These are phyloP conservation scores for Dryas integrifolia DNA, from an alignment of 331 rosid species.

Conservation along the genomic window DNA sequence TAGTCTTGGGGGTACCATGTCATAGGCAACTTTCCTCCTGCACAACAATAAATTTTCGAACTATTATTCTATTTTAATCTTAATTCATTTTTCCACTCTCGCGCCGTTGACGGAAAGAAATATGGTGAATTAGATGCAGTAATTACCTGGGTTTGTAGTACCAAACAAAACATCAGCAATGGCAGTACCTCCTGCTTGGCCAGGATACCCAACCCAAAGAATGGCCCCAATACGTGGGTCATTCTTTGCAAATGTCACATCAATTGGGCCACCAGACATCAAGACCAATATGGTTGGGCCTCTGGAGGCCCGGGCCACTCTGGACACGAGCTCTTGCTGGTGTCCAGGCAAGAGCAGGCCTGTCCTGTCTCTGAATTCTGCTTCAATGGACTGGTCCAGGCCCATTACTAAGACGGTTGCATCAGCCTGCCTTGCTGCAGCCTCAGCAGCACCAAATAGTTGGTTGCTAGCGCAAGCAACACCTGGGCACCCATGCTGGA, in stretches of 20 bases:
- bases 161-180: constrained; percentile 87
- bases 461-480: constrained; percentile 50
- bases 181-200: constrained; percentile 95
- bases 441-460: constrained; percentile 51
- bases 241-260: constrained; percentile 62
- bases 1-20: constrained; percentile 89
- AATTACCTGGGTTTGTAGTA: constrained; percentile 63
- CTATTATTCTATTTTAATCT: no score
- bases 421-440: constrained; percentile 51
- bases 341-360: constrained; percentile 62
- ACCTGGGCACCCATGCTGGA: constrained; percentile 52
- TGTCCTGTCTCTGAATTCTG: constrained; percentile 59
- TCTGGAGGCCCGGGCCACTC: constrained; percentile 53
- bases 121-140: no score
- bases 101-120: no score
- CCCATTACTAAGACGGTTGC: constrained; percentile 81
- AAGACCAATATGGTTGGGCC: constrained; percentile 78
- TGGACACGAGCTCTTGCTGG: constrained; percentile 65
- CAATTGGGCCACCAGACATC: constrained; percentile 88
- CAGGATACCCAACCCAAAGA: constrained; percentile 96
- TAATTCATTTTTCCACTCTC: no score
- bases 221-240: constrained; percentile 65
- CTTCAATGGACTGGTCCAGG: constrained; percentile 80
- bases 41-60: background rate
- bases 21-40: constrained; percentile 82